Evolutionary conservation across 2,329 filamentous ascomycete genomes (phyloP), one percentile per base, ranked within the genome.

Genomic region (Xylaria hypoxylon): DNA sequence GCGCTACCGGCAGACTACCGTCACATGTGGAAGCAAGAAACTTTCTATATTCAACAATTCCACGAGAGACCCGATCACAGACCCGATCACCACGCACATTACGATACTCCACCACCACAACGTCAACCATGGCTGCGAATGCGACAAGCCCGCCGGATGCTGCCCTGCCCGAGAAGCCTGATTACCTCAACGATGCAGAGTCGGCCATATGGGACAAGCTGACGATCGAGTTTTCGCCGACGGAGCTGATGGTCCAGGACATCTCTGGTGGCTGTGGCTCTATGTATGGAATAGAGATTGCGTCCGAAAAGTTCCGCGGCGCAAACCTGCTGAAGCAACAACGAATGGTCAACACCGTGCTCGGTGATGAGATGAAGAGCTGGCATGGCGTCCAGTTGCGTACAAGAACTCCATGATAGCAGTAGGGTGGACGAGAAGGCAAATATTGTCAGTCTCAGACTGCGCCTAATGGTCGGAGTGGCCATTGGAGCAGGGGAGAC

Each of bases 381-480:
- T 96, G 93, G 92, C 92, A 96, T 79, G 92, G 93, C 8, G 85
- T 96, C 66, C 92, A 95, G 81, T 83, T 96, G 74, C 89, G 89
- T 79, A 96, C 92, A 26, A 89, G 85, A 76, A 86, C 79, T 38
- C 82, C 83, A 10, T 82, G 67, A 76, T 61, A 52, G 55, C 31
- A 24, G n/a, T 4, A n/a, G 11, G 35, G 3, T 10, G 28, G 38
- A 33, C 15, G 22, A 48, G 44, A 38, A 22, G 38, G 38, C 26
- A 22, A 26, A 42, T 17, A 53, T 13, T 19, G 7, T 55, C 5
- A 31, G 55, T 19, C 3, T 33, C 31, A 11, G 11, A 2, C 10
- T 22, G 4, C 24, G 51, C 24, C 19, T 24, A 22, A 7, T 42
- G 7, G 24, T 38, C 22, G 31, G 7, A 38, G 38, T 17, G 22